phyloP scores from a whole-genome alignment of 495 filamentous ascomycete genomes.

The Penicillium flavigenum region DNA sequence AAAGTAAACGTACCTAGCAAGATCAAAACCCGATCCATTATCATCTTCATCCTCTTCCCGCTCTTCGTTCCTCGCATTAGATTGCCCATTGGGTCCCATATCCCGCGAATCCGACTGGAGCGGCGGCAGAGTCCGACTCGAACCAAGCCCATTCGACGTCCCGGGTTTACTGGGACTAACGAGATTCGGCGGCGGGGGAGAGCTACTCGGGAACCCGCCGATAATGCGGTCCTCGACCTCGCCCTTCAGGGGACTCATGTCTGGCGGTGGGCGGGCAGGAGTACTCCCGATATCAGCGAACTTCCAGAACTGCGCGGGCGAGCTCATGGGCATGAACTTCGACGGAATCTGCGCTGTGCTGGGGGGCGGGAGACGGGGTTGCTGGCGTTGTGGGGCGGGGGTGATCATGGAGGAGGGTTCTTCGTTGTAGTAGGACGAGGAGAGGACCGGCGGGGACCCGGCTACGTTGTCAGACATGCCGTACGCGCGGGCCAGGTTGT shows the following conservation, averaged over 20 bases:
- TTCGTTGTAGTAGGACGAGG: conserved; percentile 62
- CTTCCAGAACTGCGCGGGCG: conserved; percentile 97
- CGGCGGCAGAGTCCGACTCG: conserved; percentile 38
- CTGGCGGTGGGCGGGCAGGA: conserved; percentile 62
- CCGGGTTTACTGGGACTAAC: conserved; percentile 50
- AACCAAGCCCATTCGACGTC: conserved; percentile 36
- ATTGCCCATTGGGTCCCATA: conserved; percentile 12
- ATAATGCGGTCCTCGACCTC: conserved; percentile 44
- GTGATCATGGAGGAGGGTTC: conserved; percentile 68
- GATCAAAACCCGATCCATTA: conserved; percentile 61
- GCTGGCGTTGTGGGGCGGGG: conserved; percentile 78
- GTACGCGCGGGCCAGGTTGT: conserved; percentile 50
- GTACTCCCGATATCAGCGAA: conserved; percentile 72
- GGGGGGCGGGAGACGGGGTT: conserved; percentile 81
- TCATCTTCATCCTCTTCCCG: conserved; percentile 53
- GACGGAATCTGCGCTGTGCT: conserved; percentile 87
- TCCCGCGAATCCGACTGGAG: conserved; percentile 31
- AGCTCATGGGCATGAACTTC: conserved; percentile 92
- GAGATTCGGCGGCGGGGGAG: conserved; percentile 54
- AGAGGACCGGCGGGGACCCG: conserved; percentile 68
- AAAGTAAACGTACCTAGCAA: conserved; percentile 56
- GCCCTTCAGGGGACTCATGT: conserved; percentile 61
- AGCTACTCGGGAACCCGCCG: conserved; percentile 64
- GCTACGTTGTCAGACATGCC: conserved; percentile 58
- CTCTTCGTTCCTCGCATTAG: conserved; percentile 9